Conservation (phyloP, 345 rosid genomes). For the Hypericum androsaemum region DNA sequence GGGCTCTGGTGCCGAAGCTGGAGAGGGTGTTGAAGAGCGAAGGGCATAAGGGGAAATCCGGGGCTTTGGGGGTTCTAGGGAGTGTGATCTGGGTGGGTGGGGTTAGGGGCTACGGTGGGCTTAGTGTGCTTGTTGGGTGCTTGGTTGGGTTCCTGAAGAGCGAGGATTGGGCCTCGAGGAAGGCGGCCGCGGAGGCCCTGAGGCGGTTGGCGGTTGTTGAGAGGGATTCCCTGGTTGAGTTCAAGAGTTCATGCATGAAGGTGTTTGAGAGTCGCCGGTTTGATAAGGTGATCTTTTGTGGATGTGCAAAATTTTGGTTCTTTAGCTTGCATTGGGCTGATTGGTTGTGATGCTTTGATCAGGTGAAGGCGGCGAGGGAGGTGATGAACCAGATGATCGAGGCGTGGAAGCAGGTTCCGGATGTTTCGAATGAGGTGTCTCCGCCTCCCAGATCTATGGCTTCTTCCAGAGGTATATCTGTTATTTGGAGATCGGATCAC, state of each 20-base stretch:
- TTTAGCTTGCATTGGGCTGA: slow-evolving; percentile 1
- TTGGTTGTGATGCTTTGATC: slow-evolving; percentile 2
- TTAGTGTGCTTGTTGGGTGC: slow-evolving; percentile 43
- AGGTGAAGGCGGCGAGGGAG: slow-evolving; percentile 92
- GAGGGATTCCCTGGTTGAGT: slow-evolving; percentile 56
- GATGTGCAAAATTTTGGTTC: background rate
- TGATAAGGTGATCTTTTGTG: slow-evolving; percentile 48
- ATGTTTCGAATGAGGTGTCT: slow-evolving; percentile 63
- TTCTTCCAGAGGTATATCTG: slow-evolving; percentile 53
- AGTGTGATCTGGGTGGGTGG: slow-evolving; percentile 84
- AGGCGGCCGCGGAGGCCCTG: slow-evolving; percentile 80
- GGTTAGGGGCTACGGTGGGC: slow-evolving; percentile 19
- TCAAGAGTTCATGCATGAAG: slow-evolving; percentile 53
- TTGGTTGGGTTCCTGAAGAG: slow-evolving; percentile 53
- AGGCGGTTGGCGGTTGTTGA: slow-evolving; percentile 61
- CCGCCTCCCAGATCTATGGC: slow-evolving; percentile 55
- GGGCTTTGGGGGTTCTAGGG: slow-evolving; percentile 62
- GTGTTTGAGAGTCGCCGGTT: slow-evolving; percentile 62
- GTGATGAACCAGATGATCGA: slow-evolving; percentile 82
- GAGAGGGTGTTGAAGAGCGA: slow-evolving; percentile 69
- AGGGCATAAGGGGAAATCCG: slow-evolving; percentile 66
- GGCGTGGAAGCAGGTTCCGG: slow-evolving; percentile 90
- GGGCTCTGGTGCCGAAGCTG: slow-evolving; percentile 34
- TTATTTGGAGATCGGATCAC: too few species aligned
- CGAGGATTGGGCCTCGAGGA: slow-evolving; percentile 86